A percentile compares a stretch with the other conserved stretches of the same genome.
Conservation (phyloP, 768 basidiomycete genomes). For the Naganishia antarctica region DNA sequence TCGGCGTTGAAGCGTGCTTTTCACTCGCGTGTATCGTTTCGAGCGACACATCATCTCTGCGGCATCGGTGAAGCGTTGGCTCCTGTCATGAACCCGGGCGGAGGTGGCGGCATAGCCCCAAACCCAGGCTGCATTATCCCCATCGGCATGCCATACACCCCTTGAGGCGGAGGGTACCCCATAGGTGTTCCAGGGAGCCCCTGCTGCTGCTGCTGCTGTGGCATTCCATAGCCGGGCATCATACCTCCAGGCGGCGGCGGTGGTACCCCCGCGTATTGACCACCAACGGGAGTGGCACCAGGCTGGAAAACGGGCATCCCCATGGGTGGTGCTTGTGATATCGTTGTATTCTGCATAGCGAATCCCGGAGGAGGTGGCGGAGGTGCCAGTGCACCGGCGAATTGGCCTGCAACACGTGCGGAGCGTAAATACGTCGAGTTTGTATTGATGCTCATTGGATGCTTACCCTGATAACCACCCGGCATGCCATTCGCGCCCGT, state of each 20-base stretch:
- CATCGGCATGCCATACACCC: conserved; percentile 22
- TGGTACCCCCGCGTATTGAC: too few relatives aligned
- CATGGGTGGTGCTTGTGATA: conserved; percentile 39
- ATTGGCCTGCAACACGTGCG: conserved; percentile 70
- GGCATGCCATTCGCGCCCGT: conserved; percentile 24
- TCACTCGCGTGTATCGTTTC: background rate
- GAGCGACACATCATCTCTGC: conserved; percentile 1
- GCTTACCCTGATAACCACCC: conserved; percentile 40
- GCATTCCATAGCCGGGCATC: conserved; percentile 13
- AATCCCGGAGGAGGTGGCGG: conserved; percentile 31
- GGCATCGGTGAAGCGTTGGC: conserved; percentile 24
- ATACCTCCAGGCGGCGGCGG: conserved; percentile 32
- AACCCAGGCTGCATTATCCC: conserved; percentile 19
- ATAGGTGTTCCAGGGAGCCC: background rate
- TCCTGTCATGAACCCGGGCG: conserved; percentile 31
- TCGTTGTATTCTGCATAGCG: conserved; percentile 24
- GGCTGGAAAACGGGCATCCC: conserved; percentile 47
- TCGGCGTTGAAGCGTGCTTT: background rate
- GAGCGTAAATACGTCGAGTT: background rate
- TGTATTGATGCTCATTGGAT: background rate
- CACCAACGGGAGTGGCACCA: conserved; percentile 23
- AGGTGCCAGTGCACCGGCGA: conserved; percentile 66
- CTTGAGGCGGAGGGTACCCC: conserved; percentile 11
- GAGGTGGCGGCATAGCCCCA: conserved; percentile 20
- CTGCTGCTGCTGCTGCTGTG: background rate